Base-by-base conservation (phyloP, 2,329 filamentous ascomycete species). In the Didymella glomerata region DNA sequence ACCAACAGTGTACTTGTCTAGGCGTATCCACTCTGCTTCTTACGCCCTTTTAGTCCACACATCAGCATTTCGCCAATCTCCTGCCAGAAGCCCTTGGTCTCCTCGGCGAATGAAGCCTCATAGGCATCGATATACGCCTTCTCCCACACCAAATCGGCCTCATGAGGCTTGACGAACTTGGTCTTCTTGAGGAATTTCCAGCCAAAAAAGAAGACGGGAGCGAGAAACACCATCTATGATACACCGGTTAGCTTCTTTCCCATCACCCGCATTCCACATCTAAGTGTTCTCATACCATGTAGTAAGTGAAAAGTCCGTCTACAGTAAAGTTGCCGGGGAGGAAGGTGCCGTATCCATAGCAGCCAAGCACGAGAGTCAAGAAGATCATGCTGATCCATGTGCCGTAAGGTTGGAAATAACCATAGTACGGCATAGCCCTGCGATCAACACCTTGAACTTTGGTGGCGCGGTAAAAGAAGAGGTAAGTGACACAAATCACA, bases 81-180 rank as follows among this genome's bases (percentile, higher is more conserved):
- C 28, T 62, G 63, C 71, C 71, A 74, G 24, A 73, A 66, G 1
- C 70, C 68, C n/a, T 68, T 57, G 22, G 65, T 60, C 18, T 62
- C 57, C 11, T 67, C 60, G 24, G 57, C 61, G 34, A 60, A 65
- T 2, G 63, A 53, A 30, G 58, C 63, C 52, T 73, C 69, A 46
- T 73, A 71, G 8, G 74, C 79, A 67, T 82, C 80, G 48, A 82
- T 66, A 20, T 76, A 72, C 6, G 76, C 74, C 70, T 81, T 81
- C 14, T 80, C 79, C 54, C 76, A 78, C 56, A 76, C 75, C 38
- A 82, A 70, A 73, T 36, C 32, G 16, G 32, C 32, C 32, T 36
- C 32, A 16, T n/a, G 32, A n/a, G 32, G 32, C 32, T 36, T 36
- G 7, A 36, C 32, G 16, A 36, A 36, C 7, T n/a, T 36, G 32